Evolutionary conservation across 2,329 filamentous ascomycete genomes (phyloP), one percentile per base, ranked within the genome.

Genomic region (Aspergillus fijiensis): DNA sequence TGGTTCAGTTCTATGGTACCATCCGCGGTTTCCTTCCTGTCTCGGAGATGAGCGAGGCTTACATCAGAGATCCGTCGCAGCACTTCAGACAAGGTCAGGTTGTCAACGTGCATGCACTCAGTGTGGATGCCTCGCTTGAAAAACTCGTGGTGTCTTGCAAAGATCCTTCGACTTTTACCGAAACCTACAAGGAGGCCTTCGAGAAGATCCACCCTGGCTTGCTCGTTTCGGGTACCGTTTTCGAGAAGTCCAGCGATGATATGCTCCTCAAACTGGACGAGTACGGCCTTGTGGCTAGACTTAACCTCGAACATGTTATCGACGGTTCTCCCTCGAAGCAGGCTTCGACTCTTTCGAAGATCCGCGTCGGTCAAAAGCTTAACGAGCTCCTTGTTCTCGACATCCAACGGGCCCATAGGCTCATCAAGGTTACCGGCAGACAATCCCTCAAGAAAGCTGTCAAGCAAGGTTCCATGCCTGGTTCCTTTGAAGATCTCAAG

Each of bases 31-130:
- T 96, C 79, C 82, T 99, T 57, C 95, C 95, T 2, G 88, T 96
- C 0, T 91, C 91, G 1, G 94, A 99, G 77, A 99, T 99, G 95
- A 98, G 95, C 73, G 95, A 99, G 74, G 92, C 93, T 11, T 97
- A 89, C 72, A 97, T 99, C 70, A 86, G 89, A 66, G 90, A 97
- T 70, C 92, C 95, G 4, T 86, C 85, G 50, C 88, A 96, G 70
- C 93, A 98, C 76, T 99, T 99, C 80, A 87, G 89, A 39, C 79
- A 87, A 49, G 96, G 95, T 0, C 95, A 99, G 74, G 94, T 96
- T 1, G 89, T 99, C 65, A 96, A 87, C 69, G 90, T 97, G 21
- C 91, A 94, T 70, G 87, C 96, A n/a, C 77, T 96, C 35, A 90
- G 89, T 53, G 87, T 97, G 53, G 87, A 96, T 67, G 80, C 87